These are phyloP conservation scores for Kingdonia uniflora DNA, from an alignment of 164 flowering plant genomes.

Conservation along the genomic window DNA sequence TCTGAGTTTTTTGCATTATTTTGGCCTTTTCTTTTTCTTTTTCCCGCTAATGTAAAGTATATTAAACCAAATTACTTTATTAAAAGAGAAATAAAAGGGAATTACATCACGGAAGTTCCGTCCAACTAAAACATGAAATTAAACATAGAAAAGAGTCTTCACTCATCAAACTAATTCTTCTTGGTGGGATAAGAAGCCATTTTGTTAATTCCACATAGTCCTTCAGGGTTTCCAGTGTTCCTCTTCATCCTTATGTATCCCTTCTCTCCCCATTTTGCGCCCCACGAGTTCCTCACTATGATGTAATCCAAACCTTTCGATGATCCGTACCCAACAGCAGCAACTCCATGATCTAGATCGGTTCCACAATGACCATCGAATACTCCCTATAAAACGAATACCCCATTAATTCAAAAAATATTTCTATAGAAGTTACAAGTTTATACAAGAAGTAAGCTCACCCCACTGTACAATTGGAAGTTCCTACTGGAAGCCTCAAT, in stretches of 20 bases:
- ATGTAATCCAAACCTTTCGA: constrained; percentile 53
- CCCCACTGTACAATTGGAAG: constrained; percentile 91
- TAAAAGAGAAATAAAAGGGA: too few species aligned
- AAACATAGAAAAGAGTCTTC: too few species aligned
- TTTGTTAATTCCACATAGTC: constrained; percentile 66
- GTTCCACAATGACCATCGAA: constrained; percentile 73
- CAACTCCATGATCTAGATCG: constrained; percentile 74
- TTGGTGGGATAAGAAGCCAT: constrained; percentile 84
- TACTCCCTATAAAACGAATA: constrained; percentile 44
- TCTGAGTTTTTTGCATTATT: too few species aligned
- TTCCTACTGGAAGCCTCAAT: constrained; percentile 87
- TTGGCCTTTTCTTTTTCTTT: too few species aligned
- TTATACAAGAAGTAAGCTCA: constrained; percentile 18
- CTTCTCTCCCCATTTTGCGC: constrained; percentile 77
- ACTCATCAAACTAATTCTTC: constrained; percentile 2
- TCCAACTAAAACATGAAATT: too few species aligned
- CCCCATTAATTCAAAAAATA: not conserved
- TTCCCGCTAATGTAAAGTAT: too few species aligned
- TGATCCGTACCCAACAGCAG: constrained; percentile 75
- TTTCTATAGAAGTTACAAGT: not conserved
- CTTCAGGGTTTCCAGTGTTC: constrained; percentile 52
- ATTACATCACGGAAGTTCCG: too few species aligned
- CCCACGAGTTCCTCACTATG: constrained; percentile 86
- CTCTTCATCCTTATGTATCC: constrained; percentile 84
- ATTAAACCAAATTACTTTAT: too few species aligned